A percentile compares a stretch with the other conserved stretches of the same genome.
These are phyloP conservation scores for Castanea sativa DNA, from an alignment of 306 rosid genomes.

Conservation along the genomic window DNA sequence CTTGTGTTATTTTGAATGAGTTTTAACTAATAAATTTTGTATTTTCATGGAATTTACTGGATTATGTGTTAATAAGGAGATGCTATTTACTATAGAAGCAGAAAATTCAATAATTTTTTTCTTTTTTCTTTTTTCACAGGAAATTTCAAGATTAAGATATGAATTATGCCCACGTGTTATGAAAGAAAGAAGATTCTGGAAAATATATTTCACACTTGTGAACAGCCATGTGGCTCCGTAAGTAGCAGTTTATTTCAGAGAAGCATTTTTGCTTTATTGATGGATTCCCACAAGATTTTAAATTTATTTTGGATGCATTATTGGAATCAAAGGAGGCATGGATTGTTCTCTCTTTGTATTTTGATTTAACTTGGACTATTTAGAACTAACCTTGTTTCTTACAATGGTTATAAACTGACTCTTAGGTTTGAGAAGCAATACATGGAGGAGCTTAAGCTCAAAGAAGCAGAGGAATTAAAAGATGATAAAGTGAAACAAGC, in stretches of 20 bases:
- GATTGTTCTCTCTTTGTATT: background rate
- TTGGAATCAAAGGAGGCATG: background rate
- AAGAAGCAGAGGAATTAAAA: slow-evolving; percentile 55
- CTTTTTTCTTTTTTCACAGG: slow-evolving; percentile 47
- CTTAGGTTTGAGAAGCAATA: slow-evolving; percentile 82
- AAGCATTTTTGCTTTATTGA: slow-evolving; percentile 3
- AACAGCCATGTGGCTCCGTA: slow-evolving; percentile 95
- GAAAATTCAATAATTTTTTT: background rate
- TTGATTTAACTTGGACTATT: background rate
- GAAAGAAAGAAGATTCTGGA: slow-evolving; percentile 90
- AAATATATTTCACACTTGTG: slow-evolving; percentile 91
- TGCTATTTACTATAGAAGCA: background rate
- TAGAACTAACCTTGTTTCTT: slow-evolving; percentile 1
- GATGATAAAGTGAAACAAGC: slow-evolving; percentile 46
- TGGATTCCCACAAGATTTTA: background rate
- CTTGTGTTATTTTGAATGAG: background rate
- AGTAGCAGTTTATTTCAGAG: slow-evolving; percentile 41
- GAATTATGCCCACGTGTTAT: slow-evolving; percentile 83
- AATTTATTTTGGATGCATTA: background rate
- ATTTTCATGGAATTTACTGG: background rate
- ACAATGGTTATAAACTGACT: slow-evolving; percentile 17
- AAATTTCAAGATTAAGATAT: slow-evolving; percentile 91
- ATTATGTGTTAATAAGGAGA: slow-evolving; percentile 7
- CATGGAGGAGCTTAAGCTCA: slow-evolving; percentile 75
- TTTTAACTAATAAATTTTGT: background rate